Evolutionary conservation across 2,329 filamentous ascomycete species (phyloP), one percentile per base, ranked within the genome.

Genomic region (Ophiobolus disseminans): DNA sequence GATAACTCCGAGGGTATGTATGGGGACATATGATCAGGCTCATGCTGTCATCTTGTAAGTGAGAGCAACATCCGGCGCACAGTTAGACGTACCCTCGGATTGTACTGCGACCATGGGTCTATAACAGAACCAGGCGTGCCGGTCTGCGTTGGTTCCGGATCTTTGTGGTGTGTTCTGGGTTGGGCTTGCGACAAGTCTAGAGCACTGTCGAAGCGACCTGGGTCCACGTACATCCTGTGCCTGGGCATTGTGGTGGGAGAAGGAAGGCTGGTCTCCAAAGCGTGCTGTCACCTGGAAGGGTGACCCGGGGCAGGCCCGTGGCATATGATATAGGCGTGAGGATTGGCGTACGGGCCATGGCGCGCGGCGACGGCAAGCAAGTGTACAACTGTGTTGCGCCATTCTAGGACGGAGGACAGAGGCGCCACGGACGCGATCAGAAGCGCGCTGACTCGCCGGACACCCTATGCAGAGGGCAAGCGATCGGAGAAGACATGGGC

Each of bases 101-200:
- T 49, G 17, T 45, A 23, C 10, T 40, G 41, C 5, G 52, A 55
- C 48, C 48, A 52, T 20, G 51, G 44, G 7, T 16, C 38, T 20
- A 40, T 17, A 4, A 35, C 26, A 25, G 36, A 40, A 10, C 43
- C 40, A 19, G 43, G 28, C 7, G 43, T 22, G 14, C 25, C 30
- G 28, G 19, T 23, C 10, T 40, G 36, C 8, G 26, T 20, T 4
- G 8, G n/a, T 31, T 46, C 43, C n/a, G 11, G 21, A 8, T 46
- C 43, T 8, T 40, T 13, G 17, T 32, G n/a, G n/a, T 23, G 10
- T 8, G 9, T 14, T 6, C 3, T 23, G 21, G n/a, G 36, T 11
- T 32, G 16, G 40, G 16, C n/a, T n/a, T 13, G 30, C 3, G 40
- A 37, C 14, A 44, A 11, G 13, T 22, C 26, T 11, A 22, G 21